Conservation (phyloP, 2,329 filamentous ascomycete genomes). For the Penicillium hordei region DNA sequence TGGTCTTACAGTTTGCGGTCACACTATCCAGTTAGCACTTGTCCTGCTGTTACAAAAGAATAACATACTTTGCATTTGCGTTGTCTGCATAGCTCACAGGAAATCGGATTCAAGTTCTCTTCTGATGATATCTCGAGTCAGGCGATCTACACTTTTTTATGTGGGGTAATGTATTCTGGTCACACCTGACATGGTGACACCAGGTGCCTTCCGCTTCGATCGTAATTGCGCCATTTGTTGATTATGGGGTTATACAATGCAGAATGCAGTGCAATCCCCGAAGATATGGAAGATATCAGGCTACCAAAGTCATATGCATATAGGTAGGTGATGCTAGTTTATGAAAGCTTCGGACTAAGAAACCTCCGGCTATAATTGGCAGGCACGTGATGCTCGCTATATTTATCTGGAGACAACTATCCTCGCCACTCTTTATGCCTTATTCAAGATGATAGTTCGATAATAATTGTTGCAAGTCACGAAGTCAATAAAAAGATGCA, state of each 20-base stretch:
- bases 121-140: slow-evolving; percentile 9
- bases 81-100: slow-evolving; percentile 25
- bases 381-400: slow-evolving; percentile 1
- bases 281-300: not conserved
- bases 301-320: not conserved
- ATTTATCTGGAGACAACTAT: not conserved
- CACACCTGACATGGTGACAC: slow-evolving; percentile 11
- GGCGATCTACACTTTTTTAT: not conserved
- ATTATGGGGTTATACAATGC: not conserved
- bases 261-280: not conserved
- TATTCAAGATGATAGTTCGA: no score
- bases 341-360: slow-evolving; percentile 16
- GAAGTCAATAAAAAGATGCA: no score
- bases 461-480: no score
- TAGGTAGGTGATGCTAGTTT: not conserved
- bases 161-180: not conserved
- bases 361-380: slow-evolving; percentile 11
- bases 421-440: no score
- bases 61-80: slow-evolving; percentile 25
- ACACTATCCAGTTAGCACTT: slow-evolving; percentile 22
- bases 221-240: slow-evolving; percentile 7
- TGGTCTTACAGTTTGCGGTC: slow-evolving; percentile 22
- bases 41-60: not conserved
- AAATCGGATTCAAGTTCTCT: slow-evolving; percentile 16
- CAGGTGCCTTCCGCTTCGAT: slow-evolving; percentile 10